A percentile compares a stretch with the other conserved stretches of the same genome.
Conservation (phyloP, 2,329 filamentous ascomycete species). For the Arthrobotrys entomopaga region DNA sequence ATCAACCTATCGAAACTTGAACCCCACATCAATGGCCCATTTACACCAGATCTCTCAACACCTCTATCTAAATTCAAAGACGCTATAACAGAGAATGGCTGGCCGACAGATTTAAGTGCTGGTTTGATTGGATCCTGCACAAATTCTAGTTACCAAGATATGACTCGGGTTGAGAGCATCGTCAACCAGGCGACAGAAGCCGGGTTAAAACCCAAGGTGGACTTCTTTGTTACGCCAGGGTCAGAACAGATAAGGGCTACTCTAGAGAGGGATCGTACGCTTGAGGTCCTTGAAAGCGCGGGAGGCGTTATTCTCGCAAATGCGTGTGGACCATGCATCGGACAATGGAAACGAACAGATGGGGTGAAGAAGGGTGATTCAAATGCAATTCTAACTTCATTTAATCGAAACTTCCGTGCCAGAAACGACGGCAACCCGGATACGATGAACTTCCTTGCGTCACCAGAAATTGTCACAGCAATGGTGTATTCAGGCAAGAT, state of each 20-base stretch:
- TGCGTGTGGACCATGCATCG: conserved; percentile 92
- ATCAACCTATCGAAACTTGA: conserved; percentile 91
- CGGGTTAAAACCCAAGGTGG: conserved; percentile 86
- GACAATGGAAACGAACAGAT: conserved; percentile 94
- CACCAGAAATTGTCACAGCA: conserved; percentile 93
- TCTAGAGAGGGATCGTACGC: conserved; percentile 85
- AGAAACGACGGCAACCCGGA: conserved; percentile 96
- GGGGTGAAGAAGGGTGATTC: conserved; percentile 79
- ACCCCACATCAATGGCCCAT: conserved; percentile 96
- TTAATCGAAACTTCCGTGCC: conserved; percentile 98
- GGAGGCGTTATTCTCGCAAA: conserved; percentile 92
- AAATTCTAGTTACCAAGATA: conserved; percentile 98
- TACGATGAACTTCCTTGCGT: conserved; percentile 99
- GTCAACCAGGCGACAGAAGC: conserved; percentile 89
- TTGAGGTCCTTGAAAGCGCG: conserved; percentile 84
- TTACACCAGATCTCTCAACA: conserved; percentile 93
- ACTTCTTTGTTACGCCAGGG: conserved; percentile 96
- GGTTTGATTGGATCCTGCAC: conserved; percentile 98
- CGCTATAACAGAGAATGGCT: conserved; percentile 82
- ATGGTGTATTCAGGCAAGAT: conserved; percentile 93
- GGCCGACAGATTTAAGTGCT: conserved; percentile 90
- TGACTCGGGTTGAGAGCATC: conserved; percentile 92
- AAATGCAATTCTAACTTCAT: conserved; percentile 96
- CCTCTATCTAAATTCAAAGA: conserved; percentile 90
- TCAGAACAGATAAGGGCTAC: conserved; percentile 97